Conservation (phyloP, 2,329 filamentous ascomycete species). For the Tricladium varicosporioides region DNA sequence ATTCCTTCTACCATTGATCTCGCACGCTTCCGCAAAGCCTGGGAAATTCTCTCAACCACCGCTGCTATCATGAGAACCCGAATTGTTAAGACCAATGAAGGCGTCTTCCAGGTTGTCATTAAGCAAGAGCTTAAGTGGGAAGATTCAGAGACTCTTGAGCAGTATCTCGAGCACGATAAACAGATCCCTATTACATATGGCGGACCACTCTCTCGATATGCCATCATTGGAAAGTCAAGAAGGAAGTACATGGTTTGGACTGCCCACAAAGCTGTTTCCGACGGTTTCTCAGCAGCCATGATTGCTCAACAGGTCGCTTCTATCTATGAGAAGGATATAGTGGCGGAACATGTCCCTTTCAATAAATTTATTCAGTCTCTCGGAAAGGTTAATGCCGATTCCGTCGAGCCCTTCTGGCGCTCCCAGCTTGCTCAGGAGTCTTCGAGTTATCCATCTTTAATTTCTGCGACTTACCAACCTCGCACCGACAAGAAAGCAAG, state of each 20-base stretch:
- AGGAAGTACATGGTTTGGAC: slow-evolving; percentile 46
- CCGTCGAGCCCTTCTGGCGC: background rate
- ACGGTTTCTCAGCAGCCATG: slow-evolving; percentile 46
- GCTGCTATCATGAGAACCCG: slow-evolving; percentile 35
- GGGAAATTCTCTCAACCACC: background rate
- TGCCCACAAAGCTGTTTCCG: slow-evolving; percentile 54
- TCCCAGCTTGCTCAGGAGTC: background rate
- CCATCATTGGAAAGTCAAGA: slow-evolving; percentile 8
- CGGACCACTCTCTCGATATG: slow-evolving; percentile 11
- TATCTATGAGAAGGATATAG: background rate
- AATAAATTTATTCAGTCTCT: background rate
- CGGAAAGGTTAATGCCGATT: background rate
- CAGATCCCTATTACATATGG: slow-evolving; percentile 24
- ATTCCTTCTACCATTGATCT: background rate
- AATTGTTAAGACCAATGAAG: slow-evolving; percentile 28
- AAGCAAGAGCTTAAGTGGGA: slow-evolving; percentile 1
- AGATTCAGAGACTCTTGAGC: background rate
- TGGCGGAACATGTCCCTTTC: background rate
- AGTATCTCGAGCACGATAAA: slow-evolving; percentile 17
- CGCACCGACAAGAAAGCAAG: background rate
- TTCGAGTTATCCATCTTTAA: background rate
- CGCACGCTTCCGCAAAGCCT: background rate
- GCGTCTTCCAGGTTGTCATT: slow-evolving; percentile 13
- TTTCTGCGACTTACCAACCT: background rate
- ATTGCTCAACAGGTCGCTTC: slow-evolving; percentile 24